Base-by-base conservation (phyloP, 2,329 filamentous ascomycete genomes). In the Hansfordia pulvinata region DNA sequence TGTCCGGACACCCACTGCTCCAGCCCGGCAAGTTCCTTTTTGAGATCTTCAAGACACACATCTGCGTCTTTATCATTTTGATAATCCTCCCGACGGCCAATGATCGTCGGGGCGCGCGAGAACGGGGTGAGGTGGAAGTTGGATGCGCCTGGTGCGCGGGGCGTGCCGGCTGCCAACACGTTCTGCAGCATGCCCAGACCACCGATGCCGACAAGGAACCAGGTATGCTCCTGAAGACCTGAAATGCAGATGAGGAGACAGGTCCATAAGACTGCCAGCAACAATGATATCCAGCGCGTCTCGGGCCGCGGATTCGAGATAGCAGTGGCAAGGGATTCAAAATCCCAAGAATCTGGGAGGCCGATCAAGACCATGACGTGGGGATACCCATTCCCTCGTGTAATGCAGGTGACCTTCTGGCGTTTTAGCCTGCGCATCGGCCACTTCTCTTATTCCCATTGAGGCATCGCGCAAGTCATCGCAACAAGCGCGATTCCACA, bases 371-470 rank as follows among this genome's bases (percentile, higher is more conserved):
- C 29, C 15, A 41, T 32, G 9, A 35, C 30, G 17, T 36, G 26
- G 17, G 30, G 21, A 8, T 20, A 26, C 8, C 36, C 38, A 19
- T 41, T 37, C 2, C 35, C 32, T 16, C 18, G 23, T 2, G 36
- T 42, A 12, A 35, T 13, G 2, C 29, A 24, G 10, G 28, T 29
- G 5, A 20, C 27, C 17, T 32, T 25, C 10, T 30, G 25, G n/a
- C 20, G 18, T 3, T 22, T 18, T 5, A 26, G 8, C 6, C 16
- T n/a, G 11, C 32, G 27, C n/a, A 25, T 25, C 11, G 29, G 27
- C 31, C 36, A 36, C 19, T 42, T 42, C 30, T 41, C 36, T 17
- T 20, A 21, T 3, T 15, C n/a, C 39, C 36, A 42, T 20, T 40
- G 37, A n/a, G 29, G 29, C 17, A 30, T 17, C 2, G 21, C 20